Percentiles rank a stretch among this genome's conserved stretches.
These are phyloP conservation scores for Kregervanrija fluxuum DNA, from an alignment of 805 yeast species.

Conservation along the genomic window DNA sequence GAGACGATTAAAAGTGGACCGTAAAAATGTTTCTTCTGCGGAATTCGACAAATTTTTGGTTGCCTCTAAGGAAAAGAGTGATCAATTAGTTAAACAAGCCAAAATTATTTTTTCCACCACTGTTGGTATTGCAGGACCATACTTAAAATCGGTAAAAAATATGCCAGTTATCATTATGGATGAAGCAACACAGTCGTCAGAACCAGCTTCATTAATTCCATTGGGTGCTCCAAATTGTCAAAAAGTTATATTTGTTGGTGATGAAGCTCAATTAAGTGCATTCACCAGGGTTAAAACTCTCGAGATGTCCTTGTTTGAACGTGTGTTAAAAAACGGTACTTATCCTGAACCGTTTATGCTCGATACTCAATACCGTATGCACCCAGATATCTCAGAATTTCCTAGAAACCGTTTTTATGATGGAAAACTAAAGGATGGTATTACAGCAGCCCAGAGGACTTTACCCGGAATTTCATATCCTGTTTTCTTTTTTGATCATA, in stretches of 20 bases:
- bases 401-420: constrained; percentile 78
- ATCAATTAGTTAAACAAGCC: constrained; percentile 50
- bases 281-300: constrained; percentile 62
- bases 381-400: constrained; percentile 79
- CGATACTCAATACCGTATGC: constrained; percentile 92
- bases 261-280: constrained; percentile 67
- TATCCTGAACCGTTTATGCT: constrained; percentile 58
- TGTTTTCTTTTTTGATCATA: constrained; percentile 53
- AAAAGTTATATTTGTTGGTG: constrained; percentile 69
- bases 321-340: constrained; percentile 55
- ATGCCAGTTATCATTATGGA: constrained; percentile 68
- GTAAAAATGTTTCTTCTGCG: constrained; percentile 31
- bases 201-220: constrained; percentile 65
- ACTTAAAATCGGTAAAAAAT: constrained; percentile 42
- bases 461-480: constrained; percentile 46
- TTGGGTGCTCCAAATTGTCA: constrained; percentile 60
- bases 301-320: constrained; percentile 61
- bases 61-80: constrained; percentile 15
- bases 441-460: constrained; percentile 42
- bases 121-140: constrained; percentile 64
- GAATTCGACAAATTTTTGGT: constrained; percentile 45
- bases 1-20: constrained; percentile 36
- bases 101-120: constrained; percentile 68
- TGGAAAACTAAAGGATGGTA: constrained; percentile 64
- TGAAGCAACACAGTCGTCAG: constrained; percentile 73